Evolutionary conservation across 225 moss, liverwort and hornwort species (phyloP), one percentile per base, ranked within the genome.

Genomic region (Sphagnum tenellum): DNA sequence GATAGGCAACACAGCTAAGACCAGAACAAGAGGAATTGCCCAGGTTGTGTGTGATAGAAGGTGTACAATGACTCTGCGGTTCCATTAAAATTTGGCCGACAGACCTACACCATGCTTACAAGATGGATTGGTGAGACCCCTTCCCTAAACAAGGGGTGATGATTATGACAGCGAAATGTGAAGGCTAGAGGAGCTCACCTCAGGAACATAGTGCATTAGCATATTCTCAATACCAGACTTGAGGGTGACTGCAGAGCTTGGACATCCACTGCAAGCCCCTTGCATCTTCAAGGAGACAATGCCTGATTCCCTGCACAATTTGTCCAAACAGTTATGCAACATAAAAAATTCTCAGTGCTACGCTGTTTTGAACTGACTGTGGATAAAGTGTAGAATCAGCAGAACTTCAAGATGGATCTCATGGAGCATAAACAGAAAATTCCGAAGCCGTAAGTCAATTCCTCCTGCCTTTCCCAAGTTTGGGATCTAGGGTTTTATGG

Each of bases 161-260:
- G 50, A 14, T 8, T 49, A 57, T 45, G 11, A 12, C 8, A 3
- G 55, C 44, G 46, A 49, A 46, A 5, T 2, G 47, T 9, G 14
- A 52, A 54, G 29, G 29, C 29, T 29, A 29, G 29, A 29, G 29
- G 46, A 4, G 29, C 51, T 75, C 60, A 82, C 98, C 76, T 98
- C 93, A 46, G 98, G 88, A 7, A 98, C 87, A 48, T 98, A 98
- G 65, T 98, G 98, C 89, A 98, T 98, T 68, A 98, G 72, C 93
- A 93, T 98, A 60, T 98, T 98, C 76, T 98, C 98, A 69, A 98
- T 93, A 62, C 98, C 93, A 11, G 90, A 87, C 72, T 98, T 93
- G 12, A 98, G 66, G 8, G 93, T 93, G 0, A 98, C 93, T 66
- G 98, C 90, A n/a, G 98, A 98, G 65, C 93, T 98, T 52, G 93